Conservation (phyloP, 2,329 filamentous ascomycete genomes). For the Fusarium compactum region DNA sequence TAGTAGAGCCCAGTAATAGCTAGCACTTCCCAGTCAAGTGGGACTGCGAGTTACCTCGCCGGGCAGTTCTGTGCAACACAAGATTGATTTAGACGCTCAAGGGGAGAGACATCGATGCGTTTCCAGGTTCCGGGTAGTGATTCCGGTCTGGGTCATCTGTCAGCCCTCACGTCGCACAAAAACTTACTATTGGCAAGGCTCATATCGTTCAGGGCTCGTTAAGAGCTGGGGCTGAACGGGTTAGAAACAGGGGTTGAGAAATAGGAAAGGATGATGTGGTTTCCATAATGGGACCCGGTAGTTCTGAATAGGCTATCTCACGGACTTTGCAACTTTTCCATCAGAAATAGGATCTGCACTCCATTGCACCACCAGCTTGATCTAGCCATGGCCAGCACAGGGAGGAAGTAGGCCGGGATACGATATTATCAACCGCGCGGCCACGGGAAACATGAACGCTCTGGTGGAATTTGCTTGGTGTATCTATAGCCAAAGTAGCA, state of each 20-base stretch:
- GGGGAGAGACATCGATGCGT: background rate
- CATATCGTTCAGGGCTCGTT: background rate
- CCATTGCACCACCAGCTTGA: background rate
- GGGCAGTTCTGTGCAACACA: background rate
- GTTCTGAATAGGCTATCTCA: slow-evolving; percentile 4
- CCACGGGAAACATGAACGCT: background rate
- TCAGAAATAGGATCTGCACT: background rate
- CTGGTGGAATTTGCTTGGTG: background rate
- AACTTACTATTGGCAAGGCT: background rate
- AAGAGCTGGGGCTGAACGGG: slow-evolving; percentile 4
- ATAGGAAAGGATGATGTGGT: background rate
- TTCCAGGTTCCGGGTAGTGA: background rate
- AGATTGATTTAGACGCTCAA: background rate
- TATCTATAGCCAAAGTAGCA: background rate
- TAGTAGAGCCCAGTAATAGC: slow-evolving; percentile 2
- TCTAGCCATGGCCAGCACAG: background rate
- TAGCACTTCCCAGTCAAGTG: background rate
- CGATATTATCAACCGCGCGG: background rate
- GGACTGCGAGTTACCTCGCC: background rate
- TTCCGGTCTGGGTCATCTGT: slow-evolving; percentile 15
- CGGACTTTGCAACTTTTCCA: background rate
- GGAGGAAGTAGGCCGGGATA: background rate
- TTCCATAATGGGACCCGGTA: background rate
- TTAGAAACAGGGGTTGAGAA: background rate
- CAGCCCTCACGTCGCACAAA: slow-evolving; percentile 16